Base-by-base conservation (phyloP, 2,329 filamentous ascomycete species). In the Aspergillus spinulosporus region DNA sequence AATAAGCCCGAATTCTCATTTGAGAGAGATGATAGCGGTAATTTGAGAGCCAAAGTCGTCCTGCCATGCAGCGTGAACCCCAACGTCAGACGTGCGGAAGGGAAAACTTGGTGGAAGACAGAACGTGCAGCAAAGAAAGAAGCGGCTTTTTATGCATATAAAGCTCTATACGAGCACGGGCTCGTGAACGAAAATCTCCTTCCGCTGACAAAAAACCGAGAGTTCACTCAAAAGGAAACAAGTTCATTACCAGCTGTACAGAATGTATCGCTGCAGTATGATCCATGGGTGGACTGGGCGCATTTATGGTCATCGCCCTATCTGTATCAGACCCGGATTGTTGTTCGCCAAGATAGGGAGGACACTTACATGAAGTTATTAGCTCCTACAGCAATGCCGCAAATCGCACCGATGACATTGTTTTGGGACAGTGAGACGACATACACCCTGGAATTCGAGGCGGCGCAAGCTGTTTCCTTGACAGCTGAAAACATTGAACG, bases 61-160 rank as follows among this genome's bases (percentile, higher is more conserved):
- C 77, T 97, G 2, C 93, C 93, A 0, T 79, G 82, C 3, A 87
- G 84, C 3, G 76, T 97, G 0, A 82, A 89, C n/a, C 75, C 80
- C 3, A 70, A 80, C 9, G 71, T 91, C 7, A 83, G 88, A 12
- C 75, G 72, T 39, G 78, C 82, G 0, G 64, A 73, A 21, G 84
- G 87, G 50, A 69, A 71, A 29, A 60, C 68, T 36, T 60, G 70
- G n/a, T 97, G 92, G 92, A 72, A 63, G 8, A 89, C 86, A 0
- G 87, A 94, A 65, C 83, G 80, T 56, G 85, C 84, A 62, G 91
- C 92, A 0, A 85, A 80, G 62, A 90, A 88, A 66, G 93, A 97
- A 71, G 90, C 88, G 1, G 88, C 90, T 0, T 94, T 96, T 59
- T 84, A 90, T 66, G 89, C 92, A 1, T 96, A 92, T 66, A 74